Base-by-base conservation (phyloP, 2,329 filamentous ascomycete species). In the Colletotrichum godetiae region DNA sequence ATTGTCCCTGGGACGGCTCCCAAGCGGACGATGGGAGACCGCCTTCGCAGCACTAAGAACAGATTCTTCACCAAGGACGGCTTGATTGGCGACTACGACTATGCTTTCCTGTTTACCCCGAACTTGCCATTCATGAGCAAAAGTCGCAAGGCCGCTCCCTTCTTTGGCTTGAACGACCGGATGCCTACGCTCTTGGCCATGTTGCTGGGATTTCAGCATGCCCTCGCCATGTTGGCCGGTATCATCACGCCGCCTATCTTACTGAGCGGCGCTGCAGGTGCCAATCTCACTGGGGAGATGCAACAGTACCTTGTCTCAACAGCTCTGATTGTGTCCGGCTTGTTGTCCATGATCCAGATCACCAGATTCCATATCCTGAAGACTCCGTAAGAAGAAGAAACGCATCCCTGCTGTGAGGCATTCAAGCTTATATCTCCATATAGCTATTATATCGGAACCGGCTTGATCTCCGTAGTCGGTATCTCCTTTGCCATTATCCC, bases 81-180 rank as follows among this genome's bases (percentile, higher is more conserved):
- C 13, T 88, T 98, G 31, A 82, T 98, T 68, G 95, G 95, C 75
- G 88, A 91, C 78, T 98, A 98, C 82, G 93, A 98, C 87, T 98
- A 98, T 88, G 93, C 82, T 46, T 97, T 95, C 79, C 91, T 98
- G 53, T 97, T 98, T 87, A 91, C 86, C 27, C 94, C 91, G 1
- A 95, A 94, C 76, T 83, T 98, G 27, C 95, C 95, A 0, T 98
- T 98, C 82, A 91, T 97, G 87, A 91, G 89, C 79, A 90, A 89
- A 80, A 78, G 84, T 5, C 81, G 81, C 42, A 82, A 84, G 75
- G 85, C 88, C n/a, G 90, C 92, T 37, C 94, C 94, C 0, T 97
- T 97, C 82, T 97, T 96, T 78, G 94, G 94, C n/a, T 90, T 96
- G 52, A 89, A 96, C 77, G 93, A 95, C 81, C 85, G 84, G 68